Evolutionary conservation across 768 basidiomycete species (phyloP), one percentile per base, ranked within the genome.

Genomic region (Piloderma croceum): DNA sequence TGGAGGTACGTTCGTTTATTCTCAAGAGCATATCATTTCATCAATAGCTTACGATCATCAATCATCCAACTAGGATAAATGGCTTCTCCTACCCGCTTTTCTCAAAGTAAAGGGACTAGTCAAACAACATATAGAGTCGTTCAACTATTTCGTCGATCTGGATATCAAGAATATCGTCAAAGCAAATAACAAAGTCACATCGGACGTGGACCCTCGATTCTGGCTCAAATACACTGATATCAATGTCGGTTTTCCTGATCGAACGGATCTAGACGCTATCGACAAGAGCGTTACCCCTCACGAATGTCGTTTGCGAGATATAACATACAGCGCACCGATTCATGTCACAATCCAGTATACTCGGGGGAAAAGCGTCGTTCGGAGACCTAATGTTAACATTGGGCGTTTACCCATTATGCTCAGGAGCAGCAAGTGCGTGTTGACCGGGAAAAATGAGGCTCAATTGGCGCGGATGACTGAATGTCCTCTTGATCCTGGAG

Each of bases 111-210:
- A 99, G 56, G 96, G 96, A 44, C 81, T 99, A 11, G 96, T 99
- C 46, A 98, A 98, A 68, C 96, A 98, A 58, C 96, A 99, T 58
- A 88, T 97, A 51, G 96, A 97, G 62, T 96, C 91, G 6, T 98
- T 91, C 79, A 97, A 97, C 68, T 93, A 94, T 63, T 98, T 99
- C 57, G 91, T 97, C 57, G 89, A 97, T 52, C 83, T 87, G 31
- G 96, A 98, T 57, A 87, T 99, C 58, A 93, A 92, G 62, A 94
- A 92, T 52, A 96, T 99, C 53, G 81, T 98, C 44, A 86, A 81
- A 49, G 90, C 90, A 5, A 93, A 94, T 59, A 83, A 81, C 66
- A 90, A 90, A 59, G 83, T 94, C 55, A 92, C 89, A 3, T 96
- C 92, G 13, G 96, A 99, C 52, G 89, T 97, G 47, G 92, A 97